Evolutionary conservation across 495 filamentous ascomycete species (phyloP), one percentile per base, ranked within the genome.

Genomic region (Penicillium angulare): DNA sequence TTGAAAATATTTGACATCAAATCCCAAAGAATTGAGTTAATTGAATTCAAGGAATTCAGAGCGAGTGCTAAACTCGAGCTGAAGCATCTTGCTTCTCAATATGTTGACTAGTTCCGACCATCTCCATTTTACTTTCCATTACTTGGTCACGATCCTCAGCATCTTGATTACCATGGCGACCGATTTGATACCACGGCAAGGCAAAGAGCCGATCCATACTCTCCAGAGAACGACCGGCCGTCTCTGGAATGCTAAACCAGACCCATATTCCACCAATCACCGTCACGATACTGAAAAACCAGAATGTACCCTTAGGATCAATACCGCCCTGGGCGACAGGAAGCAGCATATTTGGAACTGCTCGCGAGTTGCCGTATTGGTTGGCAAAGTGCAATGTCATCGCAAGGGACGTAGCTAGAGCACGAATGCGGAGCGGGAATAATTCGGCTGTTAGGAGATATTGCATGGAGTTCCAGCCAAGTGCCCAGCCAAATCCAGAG

Each of bases 381-480:
- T 86, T 86, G 31, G 73, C 85, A 62, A 87, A 88, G 60, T 89
- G 85, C 46, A 88, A 73, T 1, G 72, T 75, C 73, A 77, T 77
- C 6, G 72, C 63, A 21, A 69, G 45, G 15, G 69, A 73, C 0
- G 72, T 75, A 7, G 64, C 64, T 18, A 77, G 56, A 6, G 73
- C 73, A 18, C 73, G 73, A 48, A 77, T 77, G 5, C 74, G 67
- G 24, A 88, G 69, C 2, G 87, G 86, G 67, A 87, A 91, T 26
- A 91, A 76, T 60, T 91, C 87, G 0, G 85, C 82, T 18, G 85
- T 88, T 40, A 90, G 74, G 1, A 91, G 76, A 50, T 89, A 91
- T 57, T 87, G 87, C 73, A 88, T 86, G 4, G 74, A 78, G 59
- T 88, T 88, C 84, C 86, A 89, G 41, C 86, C 86, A 0, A 88